A percentile compares a stretch with the other conserved stretches of the same genome.
phyloP scores from a whole-genome alignment of 305 asterid species.

The Fraxinus ornus region DNA sequence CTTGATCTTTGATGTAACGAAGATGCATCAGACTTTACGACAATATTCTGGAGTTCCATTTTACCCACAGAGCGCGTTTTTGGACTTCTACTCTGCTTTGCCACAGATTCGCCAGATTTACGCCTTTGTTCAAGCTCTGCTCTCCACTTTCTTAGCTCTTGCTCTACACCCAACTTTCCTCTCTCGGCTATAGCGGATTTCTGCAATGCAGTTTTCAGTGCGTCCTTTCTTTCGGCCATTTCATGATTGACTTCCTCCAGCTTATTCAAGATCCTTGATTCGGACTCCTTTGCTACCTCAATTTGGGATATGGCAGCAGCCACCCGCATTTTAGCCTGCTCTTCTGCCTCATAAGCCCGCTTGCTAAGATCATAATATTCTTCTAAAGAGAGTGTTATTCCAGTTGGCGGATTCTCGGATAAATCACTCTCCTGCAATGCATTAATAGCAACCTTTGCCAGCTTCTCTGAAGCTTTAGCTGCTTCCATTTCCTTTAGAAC shows the following conservation, averaged over 20 bases:
- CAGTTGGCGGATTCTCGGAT: conserved; percentile 46
- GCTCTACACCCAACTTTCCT: conserved; percentile 70
- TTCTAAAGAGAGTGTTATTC: conserved; percentile 60
- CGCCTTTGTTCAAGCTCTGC: conserved; percentile 63
- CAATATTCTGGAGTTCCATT: conserved; percentile 29
- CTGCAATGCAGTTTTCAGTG: conserved; percentile 52
- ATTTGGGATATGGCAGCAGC: conserved; percentile 60
- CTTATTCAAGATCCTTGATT: conserved; percentile 49
- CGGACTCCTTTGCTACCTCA: conserved; percentile 73
- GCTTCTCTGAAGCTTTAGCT: conserved; percentile 69
- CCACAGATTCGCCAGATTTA: conserved; percentile 41
- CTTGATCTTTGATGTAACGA: conserved; percentile 39
- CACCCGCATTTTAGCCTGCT: conserved; percentile 65
- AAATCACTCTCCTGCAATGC: conserved; percentile 65
- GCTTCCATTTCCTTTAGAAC: conserved; percentile 79
- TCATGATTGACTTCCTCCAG: conserved; percentile 65
- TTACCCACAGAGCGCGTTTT: conserved; percentile 38
- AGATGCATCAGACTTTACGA: conserved; percentile 32
- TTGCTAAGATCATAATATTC: conserved; percentile 88
- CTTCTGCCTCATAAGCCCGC: conserved; percentile 80
- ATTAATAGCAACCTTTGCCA: conserved; percentile 74
- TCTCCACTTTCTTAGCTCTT: conserved; percentile 77
- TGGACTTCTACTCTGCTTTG: conserved; percentile 28
- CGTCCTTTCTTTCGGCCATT: conserved; percentile 44
- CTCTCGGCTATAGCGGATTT: conserved; percentile 67